phyloP scores from a whole-genome alignment of 2,329 filamentous ascomycete species.

The Dactylellina drechsleri region DNA sequence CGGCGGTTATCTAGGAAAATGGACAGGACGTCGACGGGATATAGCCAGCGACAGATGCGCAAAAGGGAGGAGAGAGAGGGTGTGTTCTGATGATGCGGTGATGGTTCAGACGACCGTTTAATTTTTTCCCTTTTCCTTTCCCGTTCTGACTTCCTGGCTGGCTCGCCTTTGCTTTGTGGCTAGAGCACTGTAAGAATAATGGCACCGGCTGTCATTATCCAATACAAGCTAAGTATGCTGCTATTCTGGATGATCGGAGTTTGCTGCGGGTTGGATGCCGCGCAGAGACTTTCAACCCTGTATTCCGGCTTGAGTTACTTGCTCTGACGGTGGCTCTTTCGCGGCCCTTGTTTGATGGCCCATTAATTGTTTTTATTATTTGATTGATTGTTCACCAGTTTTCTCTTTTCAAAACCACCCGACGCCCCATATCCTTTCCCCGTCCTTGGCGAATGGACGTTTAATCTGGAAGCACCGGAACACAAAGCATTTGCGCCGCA shows the following conservation, averaged over 20 bases:
- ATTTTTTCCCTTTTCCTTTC: conserved; percentile 14
- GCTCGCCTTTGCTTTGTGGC: conserved; percentile 33
- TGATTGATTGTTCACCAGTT: background rate
- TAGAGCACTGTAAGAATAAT: conserved; percentile 18
- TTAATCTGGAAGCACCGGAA: conserved; percentile 46
- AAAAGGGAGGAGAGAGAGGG: conserved; percentile 18
- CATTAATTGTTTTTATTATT: conserved; percentile 5
- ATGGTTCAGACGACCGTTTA: conserved; percentile 22
- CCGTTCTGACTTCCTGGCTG: conserved; percentile 31
- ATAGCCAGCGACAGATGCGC: conserved; percentile 28
- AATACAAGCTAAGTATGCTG: conserved; percentile 19
- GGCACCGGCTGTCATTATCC: conserved; percentile 6
- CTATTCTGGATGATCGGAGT: conserved; percentile 44
- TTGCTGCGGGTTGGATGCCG: conserved; percentile 41
- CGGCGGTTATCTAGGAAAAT: conserved; percentile 9
- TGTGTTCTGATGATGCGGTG: conserved; percentile 46
- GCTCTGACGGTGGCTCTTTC: conserved; percentile 20
- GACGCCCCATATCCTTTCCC: conserved; percentile 3
- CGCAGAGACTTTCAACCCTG: conserved; percentile 32
- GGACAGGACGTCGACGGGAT: conserved; percentile 10
- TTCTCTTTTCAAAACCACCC: background rate
- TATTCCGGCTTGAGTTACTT: conserved; percentile 41
- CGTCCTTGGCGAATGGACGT: conserved; percentile 25
- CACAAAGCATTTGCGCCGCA: conserved; percentile 51
- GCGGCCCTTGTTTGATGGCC: conserved; percentile 31